Evolutionary conservation across 1,284 basidiomycete genomes (phyloP).

Genomic region (Phylloporus gajari): DNA sequence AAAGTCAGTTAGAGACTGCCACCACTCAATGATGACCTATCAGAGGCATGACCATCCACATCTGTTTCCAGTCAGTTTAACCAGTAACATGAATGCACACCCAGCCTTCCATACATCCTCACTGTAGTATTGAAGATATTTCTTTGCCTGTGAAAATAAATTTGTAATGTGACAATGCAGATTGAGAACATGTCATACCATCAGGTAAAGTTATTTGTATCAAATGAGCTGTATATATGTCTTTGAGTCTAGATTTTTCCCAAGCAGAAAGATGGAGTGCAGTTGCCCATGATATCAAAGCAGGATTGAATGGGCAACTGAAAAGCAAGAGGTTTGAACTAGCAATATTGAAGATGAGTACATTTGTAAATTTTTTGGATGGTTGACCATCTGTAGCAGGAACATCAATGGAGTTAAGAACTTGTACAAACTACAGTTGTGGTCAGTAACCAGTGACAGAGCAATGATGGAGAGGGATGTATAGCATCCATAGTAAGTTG

Average conservation of each 20-base stretch:
- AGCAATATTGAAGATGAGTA: slow-evolving; percentile 93
- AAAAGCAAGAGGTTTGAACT: slow-evolving; percentile 92
- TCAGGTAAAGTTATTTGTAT: slow-evolving; percentile 76
- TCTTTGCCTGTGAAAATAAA: slow-evolving; percentile 65
- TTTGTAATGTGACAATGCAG: slow-evolving; percentile 12
- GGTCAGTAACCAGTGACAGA: slow-evolving; percentile 17
- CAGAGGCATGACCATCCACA: slow-evolving; percentile 83
- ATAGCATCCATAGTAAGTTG: slow-evolving; percentile 89
- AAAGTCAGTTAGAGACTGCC: too few relatives aligned
- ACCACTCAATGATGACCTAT: slow-evolving; percentile 24
- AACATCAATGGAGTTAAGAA: slow-evolving; percentile 76
- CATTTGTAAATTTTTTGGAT: slow-evolving; percentile 73
- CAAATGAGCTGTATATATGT: slow-evolving; percentile 97
- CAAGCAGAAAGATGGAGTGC: slow-evolving; percentile 91
- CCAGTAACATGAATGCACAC: slow-evolving; percentile 91
- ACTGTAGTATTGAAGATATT: slow-evolving; percentile 70
- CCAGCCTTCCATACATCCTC: slow-evolving; percentile 91
- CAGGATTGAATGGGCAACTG: slow-evolving; percentile 78
- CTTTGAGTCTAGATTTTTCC: slow-evolving; percentile 96
- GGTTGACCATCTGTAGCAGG: slow-evolving; percentile 61
- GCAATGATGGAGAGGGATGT: slow-evolving; percentile 45
- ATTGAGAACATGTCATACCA: slow-evolving; percentile 50
- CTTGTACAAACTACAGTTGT: slow-evolving; percentile 69
- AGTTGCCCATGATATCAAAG: slow-evolving; percentile 89
- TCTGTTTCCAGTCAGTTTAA: slow-evolving; percentile 94